Evolutionary conservation across 2,329 filamentous ascomycete species (phyloP).

Genomic region (Drechslerella dactyloides): DNA sequence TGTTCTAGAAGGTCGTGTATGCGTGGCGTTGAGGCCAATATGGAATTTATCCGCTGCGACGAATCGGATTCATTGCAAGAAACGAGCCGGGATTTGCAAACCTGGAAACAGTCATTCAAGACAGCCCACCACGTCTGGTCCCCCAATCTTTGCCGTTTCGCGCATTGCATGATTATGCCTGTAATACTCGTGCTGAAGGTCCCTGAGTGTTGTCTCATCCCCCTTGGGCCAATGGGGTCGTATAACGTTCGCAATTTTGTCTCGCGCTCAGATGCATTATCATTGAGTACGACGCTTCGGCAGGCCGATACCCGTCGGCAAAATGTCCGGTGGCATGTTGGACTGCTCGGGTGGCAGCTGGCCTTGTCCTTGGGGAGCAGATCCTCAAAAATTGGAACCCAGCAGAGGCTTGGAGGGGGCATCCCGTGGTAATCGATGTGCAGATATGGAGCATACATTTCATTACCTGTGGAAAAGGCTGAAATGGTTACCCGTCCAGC

Average conservation of each 20-base stretch:
- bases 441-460: conserved; percentile 8
- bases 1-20: conserved; percentile 46
- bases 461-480: not conserved
- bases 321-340: conserved; percentile 39
- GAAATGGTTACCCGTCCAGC: conserved; percentile 59
- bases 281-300: conserved; percentile 11
- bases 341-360: conserved; percentile 2
- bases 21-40: conserved; percentile 27
- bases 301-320: conserved; percentile 19
- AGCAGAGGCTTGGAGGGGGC: conserved; percentile 5
- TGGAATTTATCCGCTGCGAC: conserved; percentile 49
- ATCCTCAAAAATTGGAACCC: conserved; percentile 3
- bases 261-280: conserved; percentile 5
- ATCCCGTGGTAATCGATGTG: not conserved
- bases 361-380: conserved; percentile 12
- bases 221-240: conserved; percentile 13
- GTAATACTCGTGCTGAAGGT: conserved; percentile 12
- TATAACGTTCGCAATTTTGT: conserved; percentile 16
- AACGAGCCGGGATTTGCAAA: conserved; percentile 29
- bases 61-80: conserved; percentile 51
- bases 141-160: not conserved
- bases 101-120: conserved; percentile 31
- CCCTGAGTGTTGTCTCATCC: conserved; percentile 16
- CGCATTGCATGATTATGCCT: conserved; percentile 9
- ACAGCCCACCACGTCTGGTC: conserved; percentile 22